Evolutionary conservation across 371 early-diverging fungal genomes (phyloP), one percentile per base, ranked within the genome.

Genomic region (Chytridiales sp.): DNA sequence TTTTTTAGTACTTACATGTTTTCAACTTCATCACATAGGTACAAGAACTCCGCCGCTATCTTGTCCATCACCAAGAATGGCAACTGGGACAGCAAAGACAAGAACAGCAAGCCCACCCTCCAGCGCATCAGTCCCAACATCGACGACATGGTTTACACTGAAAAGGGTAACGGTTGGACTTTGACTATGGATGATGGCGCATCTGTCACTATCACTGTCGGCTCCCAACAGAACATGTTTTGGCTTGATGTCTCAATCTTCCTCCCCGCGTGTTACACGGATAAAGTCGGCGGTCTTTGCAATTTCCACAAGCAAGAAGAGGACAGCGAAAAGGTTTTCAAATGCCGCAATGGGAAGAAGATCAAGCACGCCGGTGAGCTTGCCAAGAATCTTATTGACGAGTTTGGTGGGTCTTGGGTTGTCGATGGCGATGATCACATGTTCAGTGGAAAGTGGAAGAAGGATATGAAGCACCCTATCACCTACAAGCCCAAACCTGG

Each of bases 251-350:
- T 56, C 30, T 22, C 19, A 36, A 39, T 62, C 40, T 9, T 31
- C 6, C 21, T 62, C 40, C 21, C 50, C 11, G 36, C 57, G 19
- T 44, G 46, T 19, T 47, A 57, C 57, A 34, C 29, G 21, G 48
- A 34, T 36, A 47, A 44, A 34, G 29, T 34, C 36, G 48, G 48
- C 57, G 57, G 57, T 57, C 57, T 57, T 21, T 57, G 57, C 57
- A 57, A 57, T 47, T 24, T 13, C n/a, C 55, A 39, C 24, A 41
- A 41, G 41, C 55, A 41, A n/a, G 41, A 32, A 13, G 21, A 42
- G 29, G 19, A n/a, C 30, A 22, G 32, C 30, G 55, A 42, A 39
- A 41, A 41, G 41, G 29, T 11, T 17, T 3, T 41, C n/a, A 4
- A 5, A 3, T 24, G 32, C 55, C 24, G 26, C 17, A 26, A 38